phyloP scores from a whole-genome alignment of 495 filamentous ascomycete species.

The Lasiosphaeria ovina region DNA sequence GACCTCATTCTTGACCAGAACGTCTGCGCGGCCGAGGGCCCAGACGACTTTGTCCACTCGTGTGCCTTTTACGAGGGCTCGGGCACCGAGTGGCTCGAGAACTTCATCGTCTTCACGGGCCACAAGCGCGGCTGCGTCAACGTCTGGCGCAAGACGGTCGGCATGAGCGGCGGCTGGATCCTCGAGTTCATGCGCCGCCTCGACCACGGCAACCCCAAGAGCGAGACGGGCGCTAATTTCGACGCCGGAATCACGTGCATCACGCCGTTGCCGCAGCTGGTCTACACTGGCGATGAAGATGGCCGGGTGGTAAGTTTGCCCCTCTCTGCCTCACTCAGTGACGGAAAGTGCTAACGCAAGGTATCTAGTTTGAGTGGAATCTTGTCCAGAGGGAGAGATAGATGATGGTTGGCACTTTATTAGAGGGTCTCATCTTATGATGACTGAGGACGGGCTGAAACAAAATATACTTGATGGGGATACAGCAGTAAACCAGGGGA shows the following conservation, averaged over 20 bases:
- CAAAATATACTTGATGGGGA: background rate
- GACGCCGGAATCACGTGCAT: constrained; percentile 84
- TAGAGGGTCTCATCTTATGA: background rate
- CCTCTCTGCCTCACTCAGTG: background rate
- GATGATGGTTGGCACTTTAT: background rate
- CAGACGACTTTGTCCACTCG: constrained; percentile 69
- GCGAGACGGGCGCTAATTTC: constrained; percentile 73
- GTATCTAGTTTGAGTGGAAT: constrained; percentile 78
- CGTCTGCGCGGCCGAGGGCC: constrained; percentile 55
- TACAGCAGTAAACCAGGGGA: background rate
- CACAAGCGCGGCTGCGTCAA: constrained; percentile 84
- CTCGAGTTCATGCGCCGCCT: constrained; percentile 66
- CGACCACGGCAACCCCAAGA: constrained; percentile 74
- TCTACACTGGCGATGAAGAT: constrained; percentile 92
- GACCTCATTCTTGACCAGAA: constrained; percentile 75
- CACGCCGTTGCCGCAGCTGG: constrained; percentile 72
- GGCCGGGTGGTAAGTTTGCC: constrained; percentile 64
- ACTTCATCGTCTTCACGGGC: constrained; percentile 82
- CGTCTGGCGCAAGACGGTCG: constrained; percentile 56
- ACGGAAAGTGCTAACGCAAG: constrained; percentile 24
- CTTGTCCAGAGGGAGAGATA: constrained; percentile 66
- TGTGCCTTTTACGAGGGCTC: constrained; percentile 94
- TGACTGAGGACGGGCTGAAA: background rate
- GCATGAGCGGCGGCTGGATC: constrained; percentile 43
- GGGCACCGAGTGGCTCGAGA: constrained; percentile 89